Conservation (phyloP, 306 rosid species). For the Astragalus glycyphyllos region DNA sequence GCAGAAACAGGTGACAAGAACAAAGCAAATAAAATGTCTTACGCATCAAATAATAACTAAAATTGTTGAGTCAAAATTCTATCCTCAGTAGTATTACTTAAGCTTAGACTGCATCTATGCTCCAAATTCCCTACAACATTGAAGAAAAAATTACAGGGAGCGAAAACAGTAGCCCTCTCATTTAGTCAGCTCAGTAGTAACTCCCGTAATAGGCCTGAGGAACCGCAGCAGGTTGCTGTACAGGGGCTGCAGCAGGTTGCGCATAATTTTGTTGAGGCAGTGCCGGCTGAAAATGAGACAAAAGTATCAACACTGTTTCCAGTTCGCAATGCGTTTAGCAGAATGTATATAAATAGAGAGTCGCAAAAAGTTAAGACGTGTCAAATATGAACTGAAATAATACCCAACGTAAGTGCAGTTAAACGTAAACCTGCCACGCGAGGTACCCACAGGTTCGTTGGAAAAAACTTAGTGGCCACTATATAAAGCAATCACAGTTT, state of each 20-base stretch:
- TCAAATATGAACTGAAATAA: conserved; percentile 3
- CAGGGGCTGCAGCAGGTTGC: conserved; percentile 71
- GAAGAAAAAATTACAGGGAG: conserved; percentile 45
- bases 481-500: background rate
- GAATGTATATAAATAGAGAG: background rate
- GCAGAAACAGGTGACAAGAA: background rate
- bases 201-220: conserved; percentile 87
- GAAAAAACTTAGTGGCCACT: background rate
- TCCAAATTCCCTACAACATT: conserved; percentile 29
- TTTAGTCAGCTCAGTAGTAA: conserved; percentile 61
- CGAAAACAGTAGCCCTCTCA: conserved; percentile 40
- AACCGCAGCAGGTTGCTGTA: conserved; percentile 76
- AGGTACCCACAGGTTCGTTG: background rate
- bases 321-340: background rate
- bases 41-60: background rate
- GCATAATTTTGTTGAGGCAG: conserved; percentile 73
- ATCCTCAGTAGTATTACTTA: conserved; percentile 13
- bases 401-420: background rate
- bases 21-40: background rate
- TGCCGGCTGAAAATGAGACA: conserved; percentile 59
- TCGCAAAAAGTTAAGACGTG: background rate
- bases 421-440: conserved; percentile 4
- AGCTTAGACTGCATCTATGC: conserved; percentile 46
- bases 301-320: background rate
- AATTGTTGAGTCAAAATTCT: conserved; percentile 35